Evolutionary conservation across 1,139 yeast species (phyloP).

Genomic region (Kodamaea alishanica): DNA sequence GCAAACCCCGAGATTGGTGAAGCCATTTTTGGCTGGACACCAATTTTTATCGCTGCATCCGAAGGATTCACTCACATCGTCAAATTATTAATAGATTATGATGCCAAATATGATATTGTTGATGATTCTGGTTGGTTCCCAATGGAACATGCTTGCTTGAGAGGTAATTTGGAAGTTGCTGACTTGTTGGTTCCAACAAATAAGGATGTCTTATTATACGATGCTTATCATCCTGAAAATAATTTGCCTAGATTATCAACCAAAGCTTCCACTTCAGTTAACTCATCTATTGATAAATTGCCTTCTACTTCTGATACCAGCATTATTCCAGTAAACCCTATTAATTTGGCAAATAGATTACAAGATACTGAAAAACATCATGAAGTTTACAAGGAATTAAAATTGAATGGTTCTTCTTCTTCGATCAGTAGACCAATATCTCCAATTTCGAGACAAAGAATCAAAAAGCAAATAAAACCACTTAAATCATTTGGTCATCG

Average conservation of each 20-base stretch:
- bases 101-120: slow-evolving; percentile 51
- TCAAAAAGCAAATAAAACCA: slow-evolving; percentile 37
- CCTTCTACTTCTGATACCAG: slow-evolving; percentile 36
- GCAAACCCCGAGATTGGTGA: slow-evolving; percentile 81
- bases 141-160: slow-evolving; percentile 88
- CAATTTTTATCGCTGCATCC: slow-evolving; percentile 84
- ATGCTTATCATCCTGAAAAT: slow-evolving; percentile 38
- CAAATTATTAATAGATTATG: slow-evolving; percentile 47
- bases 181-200: slow-evolving; percentile 51
- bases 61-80: slow-evolving; percentile 71
- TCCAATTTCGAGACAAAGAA: slow-evolving; percentile 14
- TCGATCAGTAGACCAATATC: slow-evolving; percentile 11
- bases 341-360: neutral
- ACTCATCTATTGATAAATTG: slow-evolving; percentile 37
- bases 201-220: slow-evolving; percentile 33
- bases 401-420: slow-evolving; percentile 23
- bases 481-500: slow-evolving; percentile 86
- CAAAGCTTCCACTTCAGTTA: slow-evolving; percentile 8
- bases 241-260: slow-evolving; percentile 30
- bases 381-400: slow-evolving; percentile 42
- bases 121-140: slow-evolving; percentile 97
- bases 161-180: slow-evolving; percentile 81
- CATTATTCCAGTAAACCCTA: slow-evolving; percentile 14
- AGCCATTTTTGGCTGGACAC: slow-evolving; percentile 88
- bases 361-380: slow-evolving; percentile 4